Percentiles rank a stretch among this genome's conserved stretches.
phyloP scores from a whole-genome alignment of 768 basidiomycete species.

The Rhizopogon vinicolor region DNA sequence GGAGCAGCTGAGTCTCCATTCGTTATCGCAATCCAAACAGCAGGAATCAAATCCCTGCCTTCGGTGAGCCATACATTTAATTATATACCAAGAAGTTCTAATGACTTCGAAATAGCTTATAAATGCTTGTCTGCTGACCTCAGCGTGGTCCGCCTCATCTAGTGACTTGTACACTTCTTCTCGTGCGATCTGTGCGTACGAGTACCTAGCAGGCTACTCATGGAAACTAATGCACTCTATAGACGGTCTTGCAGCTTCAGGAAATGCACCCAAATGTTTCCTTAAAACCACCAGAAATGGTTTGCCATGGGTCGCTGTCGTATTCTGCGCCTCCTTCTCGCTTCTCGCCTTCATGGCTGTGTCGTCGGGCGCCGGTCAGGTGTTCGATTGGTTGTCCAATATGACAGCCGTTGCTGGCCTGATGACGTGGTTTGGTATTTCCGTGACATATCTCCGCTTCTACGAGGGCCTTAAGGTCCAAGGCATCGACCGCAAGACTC shows the following conservation, averaged over 20 bases:
- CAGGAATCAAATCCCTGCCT: conserved; percentile 86
- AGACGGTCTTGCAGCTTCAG: conserved; percentile 78
- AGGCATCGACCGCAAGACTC: conserved; percentile 61
- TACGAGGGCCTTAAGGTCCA: conserved; percentile 78
- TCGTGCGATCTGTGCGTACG: conserved; percentile 69
- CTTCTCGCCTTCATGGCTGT: conserved; percentile 82
- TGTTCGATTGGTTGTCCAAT: conserved; percentile 79
- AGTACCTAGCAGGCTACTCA: background rate
- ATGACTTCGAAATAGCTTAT: conserved; percentile 46
- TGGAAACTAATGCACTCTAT: conserved; percentile 1
- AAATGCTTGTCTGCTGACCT: conserved; percentile 79
- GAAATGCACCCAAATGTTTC: conserved; percentile 84
- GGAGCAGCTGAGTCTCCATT: conserved; percentile 79
- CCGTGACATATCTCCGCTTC: conserved; percentile 77
- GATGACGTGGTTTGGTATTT: conserved; percentile 80
- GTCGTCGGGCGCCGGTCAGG: conserved; percentile 56
- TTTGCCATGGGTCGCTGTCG: conserved; percentile 69
- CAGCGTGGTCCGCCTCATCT: conserved; percentile 90
- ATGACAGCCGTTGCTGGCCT: conserved; percentile 69
- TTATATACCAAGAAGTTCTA: background rate
- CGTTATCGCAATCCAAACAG: conserved; percentile 81
- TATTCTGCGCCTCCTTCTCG: conserved; percentile 64
- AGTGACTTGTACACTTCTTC: conserved; percentile 90
- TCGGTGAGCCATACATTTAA: conserved; percentile 42
- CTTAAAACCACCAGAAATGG: conserved; percentile 62